Conservation (phyloP, 2,329 filamentous ascomycete species). For the Cercospora citrullina region DNA sequence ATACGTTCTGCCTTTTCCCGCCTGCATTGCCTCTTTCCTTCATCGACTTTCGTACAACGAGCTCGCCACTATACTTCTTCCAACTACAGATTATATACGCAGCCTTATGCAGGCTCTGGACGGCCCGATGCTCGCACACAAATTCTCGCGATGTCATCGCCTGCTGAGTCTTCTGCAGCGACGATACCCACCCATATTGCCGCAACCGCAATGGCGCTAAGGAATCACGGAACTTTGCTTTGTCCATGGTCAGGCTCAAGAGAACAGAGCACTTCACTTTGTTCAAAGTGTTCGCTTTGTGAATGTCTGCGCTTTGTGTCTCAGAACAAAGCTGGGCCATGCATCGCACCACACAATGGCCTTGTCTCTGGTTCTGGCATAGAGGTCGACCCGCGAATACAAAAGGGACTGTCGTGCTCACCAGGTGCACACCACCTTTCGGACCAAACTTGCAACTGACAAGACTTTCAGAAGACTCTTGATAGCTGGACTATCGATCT, state of each 20-base stretch:
- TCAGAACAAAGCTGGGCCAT: background rate
- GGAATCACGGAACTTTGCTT: background rate
- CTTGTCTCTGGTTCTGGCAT: background rate
- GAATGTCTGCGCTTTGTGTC: background rate
- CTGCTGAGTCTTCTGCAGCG: background rate
- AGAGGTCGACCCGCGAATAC: background rate
- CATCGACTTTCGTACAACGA: background rate
- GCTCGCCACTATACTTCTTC: background rate
- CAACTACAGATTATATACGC: background rate
- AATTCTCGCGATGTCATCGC: background rate
- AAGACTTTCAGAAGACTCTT: background rate
- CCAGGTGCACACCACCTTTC: background rate
- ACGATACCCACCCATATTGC: background rate
- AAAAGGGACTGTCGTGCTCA: background rate
- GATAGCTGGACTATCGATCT: slow-evolving; percentile 14
- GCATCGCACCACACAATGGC: background rate
- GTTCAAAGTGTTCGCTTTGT: background rate
- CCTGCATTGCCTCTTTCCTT: background rate
- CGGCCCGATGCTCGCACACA: background rate
- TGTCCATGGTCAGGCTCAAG: background rate
- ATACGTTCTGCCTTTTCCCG: background rate
- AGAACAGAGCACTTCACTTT: background rate
- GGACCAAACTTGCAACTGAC: background rate
- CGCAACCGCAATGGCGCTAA: background rate
- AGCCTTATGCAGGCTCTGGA: background rate